These are phyloP conservation scores for Talaromyces atroroseus DNA, from an alignment of 2,329 filamentous ascomycete genomes.

Conservation along the genomic window DNA sequence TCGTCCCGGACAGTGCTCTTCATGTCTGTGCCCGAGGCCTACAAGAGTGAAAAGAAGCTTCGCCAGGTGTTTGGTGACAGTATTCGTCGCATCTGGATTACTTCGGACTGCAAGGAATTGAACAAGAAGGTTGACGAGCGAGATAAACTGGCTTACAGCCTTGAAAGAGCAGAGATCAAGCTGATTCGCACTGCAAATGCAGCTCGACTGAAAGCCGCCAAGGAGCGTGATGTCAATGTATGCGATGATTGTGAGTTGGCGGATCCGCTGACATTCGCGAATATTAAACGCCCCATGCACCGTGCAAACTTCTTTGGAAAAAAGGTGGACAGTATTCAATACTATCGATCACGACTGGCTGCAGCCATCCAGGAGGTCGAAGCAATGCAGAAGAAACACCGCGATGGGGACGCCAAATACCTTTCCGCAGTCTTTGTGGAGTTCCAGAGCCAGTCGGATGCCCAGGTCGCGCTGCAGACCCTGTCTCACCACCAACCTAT, in stretches of 20 bases:
- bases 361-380: conserved; percentile 66
- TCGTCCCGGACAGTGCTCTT: conserved; percentile 87
- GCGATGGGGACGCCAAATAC: conserved; percentile 57
- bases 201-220: conserved; percentile 54
- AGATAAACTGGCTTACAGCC: conserved; percentile 67
- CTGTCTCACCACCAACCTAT: conserved; percentile 79
- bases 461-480: conserved; percentile 79
- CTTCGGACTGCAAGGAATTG: conserved; percentile 68
- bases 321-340: conserved; percentile 87
- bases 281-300: conserved; percentile 64
- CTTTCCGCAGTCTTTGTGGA: conserved; percentile 83
- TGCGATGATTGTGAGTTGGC: conserved; percentile 27
- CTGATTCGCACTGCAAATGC: conserved; percentile 74
- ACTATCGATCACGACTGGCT: conserved; percentile 69
- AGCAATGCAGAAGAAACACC: conserved; percentile 59
- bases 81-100: conserved; percentile 80
- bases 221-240: conserved; percentile 18
- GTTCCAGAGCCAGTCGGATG: conserved; percentile 73
- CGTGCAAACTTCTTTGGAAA: conserved; percentile 66
- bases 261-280: conserved; percentile 23
- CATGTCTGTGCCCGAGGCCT: conserved; percentile 72
- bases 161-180: conserved; percentile 83
- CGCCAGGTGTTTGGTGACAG: conserved; percentile 73
- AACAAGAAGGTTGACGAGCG: conserved; percentile 73
- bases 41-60: conserved; percentile 68